Evolutionary conservation across 2,329 filamentous ascomycete species (phyloP).

Genomic region (Alternaria dauci): DNA sequence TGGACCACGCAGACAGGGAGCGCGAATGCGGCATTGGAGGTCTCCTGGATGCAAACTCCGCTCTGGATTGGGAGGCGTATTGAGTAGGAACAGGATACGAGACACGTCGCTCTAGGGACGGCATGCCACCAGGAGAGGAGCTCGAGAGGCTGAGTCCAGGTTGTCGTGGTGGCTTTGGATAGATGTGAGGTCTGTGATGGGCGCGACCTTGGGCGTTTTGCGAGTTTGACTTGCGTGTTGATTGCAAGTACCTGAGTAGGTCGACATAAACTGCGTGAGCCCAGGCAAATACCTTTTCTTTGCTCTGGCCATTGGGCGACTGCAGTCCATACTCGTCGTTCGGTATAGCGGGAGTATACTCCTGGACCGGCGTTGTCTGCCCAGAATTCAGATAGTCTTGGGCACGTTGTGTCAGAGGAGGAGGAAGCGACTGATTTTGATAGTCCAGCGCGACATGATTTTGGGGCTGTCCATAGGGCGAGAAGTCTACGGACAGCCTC

Average conservation of each 20-base stretch:
- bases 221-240: slow-evolving; percentile 53
- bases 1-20: slow-evolving; percentile 43
- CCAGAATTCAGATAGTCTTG: slow-evolving; percentile 42
- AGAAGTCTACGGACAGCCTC: slow-evolving; percentile 35
- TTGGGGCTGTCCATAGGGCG: slow-evolving; percentile 37
- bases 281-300: slow-evolving; percentile 58
- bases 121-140: slow-evolving; percentile 36
- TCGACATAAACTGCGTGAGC: slow-evolving; percentile 59
- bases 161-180: slow-evolving; percentile 68
- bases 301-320: slow-evolving; percentile 54
- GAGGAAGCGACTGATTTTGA: slow-evolving; percentile 32
- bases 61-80: slow-evolving; percentile 27
- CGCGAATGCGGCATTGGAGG: slow-evolving; percentile 38
- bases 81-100: slow-evolving; percentile 37
- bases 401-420: slow-evolving; percentile 33
- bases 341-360: slow-evolving; percentile 30
- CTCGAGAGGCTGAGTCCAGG: slow-evolving; percentile 60
- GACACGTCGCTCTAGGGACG: slow-evolving; percentile 48
- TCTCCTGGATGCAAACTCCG: slow-evolving; percentile 30
- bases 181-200: slow-evolving; percentile 64
- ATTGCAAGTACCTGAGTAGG: slow-evolving; percentile 58
- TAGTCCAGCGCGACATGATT: slow-evolving; percentile 39
- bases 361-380: slow-evolving; percentile 40
- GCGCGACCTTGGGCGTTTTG: slow-evolving; percentile 55
- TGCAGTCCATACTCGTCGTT: slow-evolving; percentile 51